Evolutionary conservation across 495 filamentous ascomycete genomes (phyloP), one percentile per base, ranked within the genome.

Genomic region (Podospora appendiculata): DNA sequence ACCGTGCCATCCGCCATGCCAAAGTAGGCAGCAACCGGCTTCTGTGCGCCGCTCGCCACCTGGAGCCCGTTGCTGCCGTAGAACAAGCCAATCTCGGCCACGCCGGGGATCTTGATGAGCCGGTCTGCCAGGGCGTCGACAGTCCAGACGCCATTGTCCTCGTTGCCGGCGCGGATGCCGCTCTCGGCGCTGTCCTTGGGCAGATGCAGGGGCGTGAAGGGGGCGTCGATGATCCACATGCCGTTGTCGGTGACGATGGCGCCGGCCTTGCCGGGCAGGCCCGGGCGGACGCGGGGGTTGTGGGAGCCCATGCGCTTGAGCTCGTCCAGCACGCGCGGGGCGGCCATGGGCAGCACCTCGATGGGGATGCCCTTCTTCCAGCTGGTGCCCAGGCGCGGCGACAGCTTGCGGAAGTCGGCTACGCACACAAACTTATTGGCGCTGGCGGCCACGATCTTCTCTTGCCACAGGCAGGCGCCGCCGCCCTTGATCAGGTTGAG

Each of bases 401-500:
- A 83, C 47, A 91, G 80, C 73, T 98, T 98, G 54, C 93, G 82
- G 57, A 87, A 88, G 70, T 97, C 90, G 34, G 94, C 93, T 49
- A 97, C 94, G 62, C 89, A 93, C 50, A 98, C 81, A 63, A 98
- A 96, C 59, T 90, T 87, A 72, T 81, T 85, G 2, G 91, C 86
- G 50, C 83, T 79, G 34, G 87, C 80, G 4, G 91, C 91, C 12
- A 98, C 92, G 18, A 98, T 74, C 74, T 98, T 98, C 75, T 98
- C 93, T 71, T 97, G 94, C 77, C 95, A 96, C 53, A 96, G 71
- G 69, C 94, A 98, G 32, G 90, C 93, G 42, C 93, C 93, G 13
- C 93, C 93, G 43, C 93, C 93, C 73, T 98, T 98, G 71, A 98
- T 96, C 63, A 90, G 88, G 70, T 97, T 98, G 48, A 98, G 69